phyloP scores from a whole-genome alignment of 2,329 filamentous ascomycete genomes.

The Coniochaeta sp. region DNA sequence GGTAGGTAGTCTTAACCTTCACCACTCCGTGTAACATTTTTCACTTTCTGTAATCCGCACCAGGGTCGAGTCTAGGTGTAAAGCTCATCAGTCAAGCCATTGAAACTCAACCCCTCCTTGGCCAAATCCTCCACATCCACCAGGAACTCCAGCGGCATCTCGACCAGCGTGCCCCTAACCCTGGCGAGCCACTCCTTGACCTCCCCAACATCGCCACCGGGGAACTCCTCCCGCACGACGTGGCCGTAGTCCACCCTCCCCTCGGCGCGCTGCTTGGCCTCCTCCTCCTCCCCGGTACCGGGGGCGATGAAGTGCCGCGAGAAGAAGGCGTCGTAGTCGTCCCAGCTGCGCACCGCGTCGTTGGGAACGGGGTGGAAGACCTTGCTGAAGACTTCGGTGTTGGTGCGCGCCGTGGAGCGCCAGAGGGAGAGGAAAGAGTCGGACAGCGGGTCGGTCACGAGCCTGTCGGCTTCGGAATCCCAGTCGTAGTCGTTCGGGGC shows the following conservation, averaged over 20 bases:
- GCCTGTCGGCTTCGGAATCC: conserved; percentile 55
- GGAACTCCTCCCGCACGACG: conserved; percentile 73
- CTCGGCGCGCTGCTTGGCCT: conserved; percentile 36
- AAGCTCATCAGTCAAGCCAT: conserved; percentile 63
- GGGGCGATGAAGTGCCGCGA: conserved; percentile 56
- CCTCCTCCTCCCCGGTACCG: conserved; percentile 30
- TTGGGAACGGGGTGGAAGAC: conserved; percentile 76
- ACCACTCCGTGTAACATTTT: too few species aligned
- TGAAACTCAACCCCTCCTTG: conserved; percentile 67
- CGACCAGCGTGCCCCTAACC: conserved; percentile 65
- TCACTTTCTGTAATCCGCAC: too few species aligned
- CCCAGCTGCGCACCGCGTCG: conserved; percentile 62
- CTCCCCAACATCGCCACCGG: conserved; percentile 53
- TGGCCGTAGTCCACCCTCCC: conserved; percentile 76
- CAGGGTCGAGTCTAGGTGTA: too few species aligned
- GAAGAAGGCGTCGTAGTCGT: conserved; percentile 67
- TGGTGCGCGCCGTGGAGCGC: conserved; percentile 63
- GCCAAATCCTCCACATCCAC: conserved; percentile 78
- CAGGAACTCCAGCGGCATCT: conserved; percentile 88
- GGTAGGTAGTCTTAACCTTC: too few species aligned
- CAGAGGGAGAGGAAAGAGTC: conserved; percentile 64
- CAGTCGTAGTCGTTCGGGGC: conserved; percentile 65
- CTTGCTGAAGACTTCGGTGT: conserved; percentile 73
- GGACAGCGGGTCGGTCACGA: conserved; percentile 68
- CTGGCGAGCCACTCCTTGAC: conserved; percentile 62